These are phyloP conservation scores for Coemansia sp. DNA, from an alignment of 192 early-diverging fungal species.

Conservation along the genomic window DNA sequence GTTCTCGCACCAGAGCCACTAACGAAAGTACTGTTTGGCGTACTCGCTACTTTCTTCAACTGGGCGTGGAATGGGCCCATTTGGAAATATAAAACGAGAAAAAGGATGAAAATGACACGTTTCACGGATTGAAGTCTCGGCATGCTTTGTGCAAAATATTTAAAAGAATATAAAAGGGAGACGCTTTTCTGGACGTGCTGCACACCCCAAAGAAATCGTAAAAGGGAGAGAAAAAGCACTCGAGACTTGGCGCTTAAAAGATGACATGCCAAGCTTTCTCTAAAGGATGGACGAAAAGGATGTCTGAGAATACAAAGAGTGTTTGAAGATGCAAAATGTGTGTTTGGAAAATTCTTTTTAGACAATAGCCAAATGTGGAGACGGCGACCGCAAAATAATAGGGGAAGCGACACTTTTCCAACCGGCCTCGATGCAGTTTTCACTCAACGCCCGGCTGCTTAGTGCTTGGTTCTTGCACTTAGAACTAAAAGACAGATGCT, in stretches of 20 bases:
- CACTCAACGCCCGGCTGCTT: not conserved
- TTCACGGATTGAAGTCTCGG: not conserved
- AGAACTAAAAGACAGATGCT: too few relatives aligned
- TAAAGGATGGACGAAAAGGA: too few relatives aligned
- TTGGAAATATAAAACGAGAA: not conserved
- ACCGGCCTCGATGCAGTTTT: too few relatives aligned
- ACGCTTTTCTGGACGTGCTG: not conserved
- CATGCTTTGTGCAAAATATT: not conserved
- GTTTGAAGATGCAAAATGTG: too few relatives aligned
- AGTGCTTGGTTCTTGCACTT: not conserved
- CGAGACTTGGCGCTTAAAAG: not conserved
- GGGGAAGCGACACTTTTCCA: too few relatives aligned
- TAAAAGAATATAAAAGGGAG: not conserved
- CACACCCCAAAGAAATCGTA: not conserved
- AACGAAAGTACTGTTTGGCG: too few relatives aligned
- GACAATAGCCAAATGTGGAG: too few relatives aligned
- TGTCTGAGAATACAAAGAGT: too few relatives aligned
- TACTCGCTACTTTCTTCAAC: not conserved
- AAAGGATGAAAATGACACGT: not conserved
- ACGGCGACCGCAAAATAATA: too few relatives aligned
- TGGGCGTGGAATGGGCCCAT: not conserved
- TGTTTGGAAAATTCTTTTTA: too few relatives aligned
- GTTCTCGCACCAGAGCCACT: too few relatives aligned
- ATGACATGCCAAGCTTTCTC: not conserved
- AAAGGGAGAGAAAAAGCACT: not conserved